Conservation (phyloP, 495 filamentous ascomycete species). For the Penicillium angulare region DNA sequence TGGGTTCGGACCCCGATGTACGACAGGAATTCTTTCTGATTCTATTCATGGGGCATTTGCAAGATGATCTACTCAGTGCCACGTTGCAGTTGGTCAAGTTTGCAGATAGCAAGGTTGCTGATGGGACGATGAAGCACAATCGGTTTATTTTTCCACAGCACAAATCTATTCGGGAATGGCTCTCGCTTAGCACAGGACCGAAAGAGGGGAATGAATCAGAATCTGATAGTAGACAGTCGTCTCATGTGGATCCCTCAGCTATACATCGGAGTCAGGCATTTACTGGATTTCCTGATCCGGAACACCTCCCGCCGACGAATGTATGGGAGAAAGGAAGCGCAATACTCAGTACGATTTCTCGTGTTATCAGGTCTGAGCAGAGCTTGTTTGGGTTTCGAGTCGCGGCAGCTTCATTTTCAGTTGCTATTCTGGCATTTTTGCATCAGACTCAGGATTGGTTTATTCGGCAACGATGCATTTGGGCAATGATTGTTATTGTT, state of each 20-base stretch:
- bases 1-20: slow-evolving; percentile 21
- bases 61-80: slow-evolving; percentile 30
- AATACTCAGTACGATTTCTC: slow-evolving; percentile 22
- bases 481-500: slow-evolving; percentile 75
- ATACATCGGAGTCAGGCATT: slow-evolving; percentile 3
- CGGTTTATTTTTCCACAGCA: slow-evolving; percentile 58
- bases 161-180: slow-evolving; percentile 49
- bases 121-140: slow-evolving; percentile 60
- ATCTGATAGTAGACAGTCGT: slow-evolving; percentile 19
- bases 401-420: slow-evolving; percentile 66
- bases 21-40: slow-evolving; percentile 34
- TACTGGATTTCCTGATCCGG: slow-evolving; percentile 53
- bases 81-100: slow-evolving; percentile 56
- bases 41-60: slow-evolving; percentile 36
- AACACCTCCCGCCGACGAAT: slow-evolving; percentile 66
- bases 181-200: slow-evolving; percentile 17
- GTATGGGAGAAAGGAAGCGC: slow-evolving; percentile 55
- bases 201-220: slow-evolving; percentile 6
- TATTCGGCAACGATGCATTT: slow-evolving; percentile 65
- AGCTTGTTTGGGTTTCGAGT: slow-evolving; percentile 65
- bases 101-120: slow-evolving; percentile 50
- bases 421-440: slow-evolving; percentile 69
- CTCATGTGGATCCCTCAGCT: slow-evolving; percentile 17
- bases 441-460: slow-evolving; percentile 65
- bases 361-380: slow-evolving; percentile 28